Base-by-base conservation (phyloP, 768 basidiomycete species). In the Serendipita vermifera region DNA sequence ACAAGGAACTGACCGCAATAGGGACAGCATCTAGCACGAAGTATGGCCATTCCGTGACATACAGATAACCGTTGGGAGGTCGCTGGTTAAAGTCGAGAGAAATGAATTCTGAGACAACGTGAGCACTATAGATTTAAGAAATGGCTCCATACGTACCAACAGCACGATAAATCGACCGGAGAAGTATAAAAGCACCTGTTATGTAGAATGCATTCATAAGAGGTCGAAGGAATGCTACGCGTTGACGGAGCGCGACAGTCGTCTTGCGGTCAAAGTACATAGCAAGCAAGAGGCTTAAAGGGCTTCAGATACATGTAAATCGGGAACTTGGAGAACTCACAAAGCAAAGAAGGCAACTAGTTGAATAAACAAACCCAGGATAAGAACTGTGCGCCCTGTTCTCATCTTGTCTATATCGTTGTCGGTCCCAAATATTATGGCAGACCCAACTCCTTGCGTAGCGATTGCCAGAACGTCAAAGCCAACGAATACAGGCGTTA, bases 141-240 rank as follows among this genome's bases (percentile, higher is more conserved):
- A 26, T 7, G 5, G 26, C 17, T 41, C 6, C 15, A n/a, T 15
- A 26, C 46, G 17, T 31, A 51, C 46, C 46, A 26, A 51, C 29
- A 7, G 46, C 46, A 17, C 46, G 46, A n/a, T 51, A 51, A 15
- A 51, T 31, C 9, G 46, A 51, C n/a, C 46, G 46, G 7, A 51
- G 46, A 9, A 51, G 22, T 2, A 51, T 51, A 15, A 43, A 26
- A 14, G 40, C 40, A 9, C 40, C 40, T n/a, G 39, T 41, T 17
- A 41, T 41, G 15, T 41, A 41, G 39, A 41, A 41, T 26, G 39
- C 39, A 6, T 20, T 41, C 39, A 41, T 41, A 7, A 41, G 15
- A 7, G 26, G 17, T 17, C 39, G 39, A 5, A 41, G 17, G 15
- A n/a, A 6, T 20, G 15, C 39, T 26, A n/a, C 15, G 7, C 26